These are phyloP conservation scores for Murraya paniculata DNA, from an alignment of 345 rosid species.

Conservation along the genomic window DNA sequence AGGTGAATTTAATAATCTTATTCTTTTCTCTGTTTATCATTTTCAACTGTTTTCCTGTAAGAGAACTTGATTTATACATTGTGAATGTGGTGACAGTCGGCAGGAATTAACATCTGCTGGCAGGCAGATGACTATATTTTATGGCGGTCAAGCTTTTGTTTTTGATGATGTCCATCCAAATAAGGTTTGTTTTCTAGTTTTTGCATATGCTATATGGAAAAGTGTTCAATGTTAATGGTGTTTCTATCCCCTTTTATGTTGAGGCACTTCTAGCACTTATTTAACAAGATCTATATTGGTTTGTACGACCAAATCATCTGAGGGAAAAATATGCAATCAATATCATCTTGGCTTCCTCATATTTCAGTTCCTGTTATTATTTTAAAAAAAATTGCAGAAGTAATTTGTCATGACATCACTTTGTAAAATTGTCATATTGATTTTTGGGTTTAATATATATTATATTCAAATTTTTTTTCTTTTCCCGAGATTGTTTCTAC, in stretches of 20 bases:
- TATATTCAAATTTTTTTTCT: not conserved
- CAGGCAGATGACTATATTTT: slow-evolving; percentile 94
- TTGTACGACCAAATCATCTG: not conserved
- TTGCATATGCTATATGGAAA: not conserved
- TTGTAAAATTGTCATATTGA: not conserved
- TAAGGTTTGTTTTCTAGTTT: slow-evolving; percentile 51
- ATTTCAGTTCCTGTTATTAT: not conserved
- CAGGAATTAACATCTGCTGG: slow-evolving; percentile 53
- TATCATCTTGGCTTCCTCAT: not conserved
- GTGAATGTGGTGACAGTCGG: slow-evolving; percentile 36
- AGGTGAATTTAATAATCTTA: slow-evolving; percentile 41
- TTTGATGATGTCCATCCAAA: slow-evolving; percentile 97
- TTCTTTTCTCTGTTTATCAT: slow-evolving; percentile 5
- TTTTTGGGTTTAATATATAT: not conserved
- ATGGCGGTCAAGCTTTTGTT: slow-evolving; percentile 98
- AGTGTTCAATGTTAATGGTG: not conserved
- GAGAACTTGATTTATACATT: not conserved
- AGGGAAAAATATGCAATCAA: not conserved
- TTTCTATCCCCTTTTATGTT: not conserved
- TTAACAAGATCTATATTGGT: not conserved
- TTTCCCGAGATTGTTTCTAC: not conserved
- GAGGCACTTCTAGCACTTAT: slow-evolving; percentile 1
- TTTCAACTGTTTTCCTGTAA: not conserved
- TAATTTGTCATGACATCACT: not conserved
- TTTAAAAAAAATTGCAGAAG: slow-evolving; percentile 7